Evolutionary conservation across 139 green algal species (phyloP).

Genomic region (Tetradesmus lagerheimii): DNA sequence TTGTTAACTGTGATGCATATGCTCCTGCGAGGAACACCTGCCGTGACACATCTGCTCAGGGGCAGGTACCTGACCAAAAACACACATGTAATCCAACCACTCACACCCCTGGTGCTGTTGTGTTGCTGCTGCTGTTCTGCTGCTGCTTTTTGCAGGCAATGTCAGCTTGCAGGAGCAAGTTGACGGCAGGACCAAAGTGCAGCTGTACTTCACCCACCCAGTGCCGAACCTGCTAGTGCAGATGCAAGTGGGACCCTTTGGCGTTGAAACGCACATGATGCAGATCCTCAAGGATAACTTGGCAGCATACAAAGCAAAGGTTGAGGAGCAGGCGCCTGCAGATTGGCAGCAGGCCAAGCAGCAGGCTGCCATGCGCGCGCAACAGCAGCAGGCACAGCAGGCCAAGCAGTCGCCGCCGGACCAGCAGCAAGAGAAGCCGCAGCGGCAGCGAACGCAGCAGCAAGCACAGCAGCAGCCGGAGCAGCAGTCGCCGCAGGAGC

Average conservation of each 20-base stretch:
- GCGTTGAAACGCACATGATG: conserved; percentile 55
- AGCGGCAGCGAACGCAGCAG: not conserved
- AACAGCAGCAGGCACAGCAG: not conserved
- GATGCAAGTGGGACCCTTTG: conserved; percentile 49
- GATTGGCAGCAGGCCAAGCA: not conserved
- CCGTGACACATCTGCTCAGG: not conserved
- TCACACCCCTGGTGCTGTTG: not conserved
- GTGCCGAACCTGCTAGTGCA: conserved; percentile 58
- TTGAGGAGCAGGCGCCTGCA: not conserved
- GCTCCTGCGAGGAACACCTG: no score
- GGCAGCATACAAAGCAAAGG: conserved; percentile 34
- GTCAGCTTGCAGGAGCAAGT: conserved; percentile 22
- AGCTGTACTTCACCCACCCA: conserved; percentile 49
- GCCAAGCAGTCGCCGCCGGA: not conserved
- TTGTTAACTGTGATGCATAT: no score
- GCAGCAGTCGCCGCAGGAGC: not conserved
- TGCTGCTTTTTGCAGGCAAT: conserved; percentile 31
- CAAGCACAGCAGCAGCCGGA: not conserved
- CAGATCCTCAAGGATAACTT: conserved; percentile 64
- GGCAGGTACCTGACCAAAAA: no score
- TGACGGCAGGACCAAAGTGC: conserved; percentile 36
- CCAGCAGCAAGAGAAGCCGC: conserved; percentile 6
- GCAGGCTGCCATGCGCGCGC: not conserved
- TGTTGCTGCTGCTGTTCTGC: not conserved
- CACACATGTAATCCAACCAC: no score